phyloP scores from a whole-genome alignment of 345 rosid genomes.

The Nasturtium officinale region DNA sequence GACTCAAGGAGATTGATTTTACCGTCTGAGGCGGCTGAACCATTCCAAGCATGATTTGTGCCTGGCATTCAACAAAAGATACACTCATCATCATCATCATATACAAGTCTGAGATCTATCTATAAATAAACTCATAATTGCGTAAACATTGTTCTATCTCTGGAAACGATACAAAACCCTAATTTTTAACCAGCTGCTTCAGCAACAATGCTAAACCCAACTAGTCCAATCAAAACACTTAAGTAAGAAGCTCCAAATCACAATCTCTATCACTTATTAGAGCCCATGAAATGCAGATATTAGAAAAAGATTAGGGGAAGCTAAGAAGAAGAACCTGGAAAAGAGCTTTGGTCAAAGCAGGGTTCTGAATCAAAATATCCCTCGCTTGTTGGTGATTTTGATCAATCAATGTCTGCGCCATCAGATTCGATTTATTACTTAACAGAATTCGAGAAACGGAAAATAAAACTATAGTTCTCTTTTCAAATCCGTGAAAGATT shows the following conservation, averaged over 20 bases:
- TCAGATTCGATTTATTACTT: not conserved
- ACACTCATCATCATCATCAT: not conserved
- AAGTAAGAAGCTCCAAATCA: conserved; percentile 9
- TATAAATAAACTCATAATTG: not conserved
- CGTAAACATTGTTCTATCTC: conserved; percentile 11
- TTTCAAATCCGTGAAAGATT: conserved; percentile 10
- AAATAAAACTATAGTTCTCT: not conserved
- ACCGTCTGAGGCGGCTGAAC: conserved; percentile 94
- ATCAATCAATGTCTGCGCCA: conserved; percentile 70
- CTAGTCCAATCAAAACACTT: not conserved
- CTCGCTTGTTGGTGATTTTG: conserved; percentile 92
- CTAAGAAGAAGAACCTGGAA: conserved; percentile 63
- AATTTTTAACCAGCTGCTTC: conserved; percentile 4
- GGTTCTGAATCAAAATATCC: conserved; percentile 78
- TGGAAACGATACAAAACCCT: conserved; percentile 33
- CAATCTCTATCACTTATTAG: not conserved
- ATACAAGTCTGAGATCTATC: not conserved
- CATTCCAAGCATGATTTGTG: conserved; percentile 99
- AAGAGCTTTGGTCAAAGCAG: conserved; percentile 86
- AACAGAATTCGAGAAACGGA: not conserved
- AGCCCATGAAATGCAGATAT: not conserved
- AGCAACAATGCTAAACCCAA: conserved; percentile 14
- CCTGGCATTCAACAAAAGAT: conserved; percentile 49
- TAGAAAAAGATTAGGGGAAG: not conserved
- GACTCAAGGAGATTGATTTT: conserved; percentile 1